phyloP scores from a whole-genome alignment of 2,329 filamentous ascomycete species.

The Penicillium sp. region DNA sequence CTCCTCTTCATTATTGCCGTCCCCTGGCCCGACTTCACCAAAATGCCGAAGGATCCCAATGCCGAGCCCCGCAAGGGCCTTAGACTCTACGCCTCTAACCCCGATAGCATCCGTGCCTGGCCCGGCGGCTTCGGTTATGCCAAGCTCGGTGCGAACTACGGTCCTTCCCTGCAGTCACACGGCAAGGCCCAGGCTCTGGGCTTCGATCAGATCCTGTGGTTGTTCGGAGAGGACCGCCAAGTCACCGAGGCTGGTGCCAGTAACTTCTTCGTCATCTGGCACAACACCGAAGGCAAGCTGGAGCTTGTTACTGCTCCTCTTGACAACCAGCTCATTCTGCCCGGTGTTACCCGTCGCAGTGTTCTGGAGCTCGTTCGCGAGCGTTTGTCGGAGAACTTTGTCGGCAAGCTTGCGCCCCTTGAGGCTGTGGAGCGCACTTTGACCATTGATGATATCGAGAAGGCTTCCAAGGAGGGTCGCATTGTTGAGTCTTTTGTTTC shows the following conservation, averaged over 20 bases:
- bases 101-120: slow-evolving; percentile 88
- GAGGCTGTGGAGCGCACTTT: slow-evolving; percentile 81
- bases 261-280: slow-evolving; percentile 89
- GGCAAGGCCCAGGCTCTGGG: slow-evolving; percentile 69
- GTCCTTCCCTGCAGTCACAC: slow-evolving; percentile 75
- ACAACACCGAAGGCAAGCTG: slow-evolving; percentile 54
- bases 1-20: slow-evolving; percentile 78
- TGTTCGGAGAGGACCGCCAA: slow-evolving; percentile 72
- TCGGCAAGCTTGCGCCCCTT: slow-evolving; percentile 62
- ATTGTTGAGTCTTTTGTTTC: slow-evolving; percentile 81
- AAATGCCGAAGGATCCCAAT: slow-evolving; percentile 21
- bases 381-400: slow-evolving; percentile 49
- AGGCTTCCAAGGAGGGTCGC: slow-evolving; percentile 71
- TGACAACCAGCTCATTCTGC: slow-evolving; percentile 77
- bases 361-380: slow-evolving; percentile 70
- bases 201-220: slow-evolving; percentile 90
- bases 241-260: slow-evolving; percentile 90
- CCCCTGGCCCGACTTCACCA: slow-evolving; percentile 35
- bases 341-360: slow-evolving; percentile 82
- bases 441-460: slow-evolving; percentile 72
- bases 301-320: slow-evolving; percentile 82
- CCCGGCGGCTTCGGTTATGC: slow-evolving; percentile 89
- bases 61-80: slow-evolving; percentile 39
- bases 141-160: slow-evolving; percentile 93
- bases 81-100: slow-evolving; percentile 72